Base-by-base conservation (phyloP, 495 filamentous ascomycete genomes). In the Penicillium silybi region DNA sequence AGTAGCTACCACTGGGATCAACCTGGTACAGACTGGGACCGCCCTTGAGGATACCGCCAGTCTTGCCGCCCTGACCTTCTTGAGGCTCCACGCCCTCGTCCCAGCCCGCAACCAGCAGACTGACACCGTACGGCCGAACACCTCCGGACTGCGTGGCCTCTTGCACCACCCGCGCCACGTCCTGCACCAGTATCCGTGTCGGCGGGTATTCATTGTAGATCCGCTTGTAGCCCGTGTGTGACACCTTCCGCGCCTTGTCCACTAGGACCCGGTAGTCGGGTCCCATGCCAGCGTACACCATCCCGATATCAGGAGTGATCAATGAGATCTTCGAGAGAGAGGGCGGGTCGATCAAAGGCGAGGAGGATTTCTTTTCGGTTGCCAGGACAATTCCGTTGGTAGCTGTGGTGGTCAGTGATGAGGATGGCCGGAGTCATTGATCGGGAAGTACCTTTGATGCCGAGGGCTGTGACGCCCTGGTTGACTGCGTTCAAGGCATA, bases 151-250 rank as follows among this genome's bases (percentile, higher is more conserved):
- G 93, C 39, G 93, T 99, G 23, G 93, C 93, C 72, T 99, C 93
- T 69, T 99, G 95, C 86, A 99, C 96, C 50, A 96, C 91, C 58
- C 90, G 83, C 40, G 93, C 93, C 46, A 99, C 92, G 64, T 99
- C 95, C 73, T 99, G 93, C 50, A 99, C 93, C 68, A 99, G 78
- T 81, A 99, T 99, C 55, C 93, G 83, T 23, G 95, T 99, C 9
- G 93, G 93, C 13, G 93, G 93, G 80, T 99, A 99, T 78, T 99
- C 93, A 74, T 99, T 99, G 79, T 99, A 99, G 71, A 99, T 88
- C 69, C 93, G 90, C 81, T 99, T 99, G 84, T 97, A 99, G 70
- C 86, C 86, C 41, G 95, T 96, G 76, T 99, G 95, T n/a, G 90
- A 93, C 50, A 97, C 93, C 73, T 97, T 97, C 58, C 93, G 91